Percentiles rank a stretch among this genome's conserved stretches.
Evolutionary conservation across 495 filamentous ascomycete genomes (phyloP).

Genomic region (Endocarpon pusillum): DNA sequence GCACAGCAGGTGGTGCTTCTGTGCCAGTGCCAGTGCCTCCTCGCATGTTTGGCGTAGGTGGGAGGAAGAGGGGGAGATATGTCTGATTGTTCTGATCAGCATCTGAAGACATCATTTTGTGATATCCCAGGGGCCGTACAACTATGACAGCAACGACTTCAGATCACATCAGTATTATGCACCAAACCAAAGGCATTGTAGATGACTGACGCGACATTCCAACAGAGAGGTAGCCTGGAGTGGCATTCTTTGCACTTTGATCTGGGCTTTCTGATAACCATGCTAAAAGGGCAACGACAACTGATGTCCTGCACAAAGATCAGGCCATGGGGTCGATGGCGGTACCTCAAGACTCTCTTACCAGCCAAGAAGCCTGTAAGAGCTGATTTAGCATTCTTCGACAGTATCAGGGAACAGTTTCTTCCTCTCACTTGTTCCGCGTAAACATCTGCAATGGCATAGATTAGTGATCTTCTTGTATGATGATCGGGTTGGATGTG

Average conservation of each 20-base stretch:
- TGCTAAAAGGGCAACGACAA: constrained; percentile 66
- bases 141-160: constrained; percentile 65
- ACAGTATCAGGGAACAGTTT: constrained; percentile 2
- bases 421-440: constrained; percentile 51
- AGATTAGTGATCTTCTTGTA: background rate
- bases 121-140: constrained; percentile 23
- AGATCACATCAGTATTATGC: constrained; percentile 8
- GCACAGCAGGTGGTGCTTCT: constrained; percentile 1
- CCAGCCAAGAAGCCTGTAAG: constrained; percentile 58
- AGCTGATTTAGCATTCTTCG: background rate
- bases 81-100: constrained; percentile 25
- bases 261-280: constrained; percentile 79
- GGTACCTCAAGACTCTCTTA: constrained; percentile 19
- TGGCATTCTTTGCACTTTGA: constrained; percentile 43
- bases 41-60: constrained; percentile 22
- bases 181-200: background rate
- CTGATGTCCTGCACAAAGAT: constrained; percentile 44
- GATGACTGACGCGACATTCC: constrained; percentile 61
- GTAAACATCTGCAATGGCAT: constrained; percentile 55
- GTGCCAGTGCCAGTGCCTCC: background rate
- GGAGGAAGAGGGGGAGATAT: constrained; percentile 75
- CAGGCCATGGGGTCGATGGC: constrained; percentile 2
- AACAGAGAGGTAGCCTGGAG: constrained; percentile 71
- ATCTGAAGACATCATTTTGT: background rate
- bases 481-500: background rate